phyloP scores from a whole-genome alignment of 805 yeast genomes.

The Kluyveromyces aestuarii region DNA sequence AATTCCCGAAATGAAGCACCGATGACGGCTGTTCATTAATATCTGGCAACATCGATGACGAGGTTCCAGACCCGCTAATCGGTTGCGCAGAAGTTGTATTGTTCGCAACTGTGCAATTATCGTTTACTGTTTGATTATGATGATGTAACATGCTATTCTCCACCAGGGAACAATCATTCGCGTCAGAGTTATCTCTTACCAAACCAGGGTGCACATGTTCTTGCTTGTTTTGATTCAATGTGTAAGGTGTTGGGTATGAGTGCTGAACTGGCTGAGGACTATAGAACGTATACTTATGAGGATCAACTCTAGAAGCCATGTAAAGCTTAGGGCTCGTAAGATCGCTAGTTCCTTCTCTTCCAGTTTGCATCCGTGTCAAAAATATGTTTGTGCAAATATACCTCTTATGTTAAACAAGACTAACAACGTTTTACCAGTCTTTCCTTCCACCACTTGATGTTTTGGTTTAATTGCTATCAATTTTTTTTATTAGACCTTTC shows the following conservation, averaged over 20 bases:
- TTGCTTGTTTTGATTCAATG: constrained; percentile 15
- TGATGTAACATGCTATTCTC: constrained; percentile 18
- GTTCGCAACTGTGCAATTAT: background rate
- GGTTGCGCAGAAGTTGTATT: background rate
- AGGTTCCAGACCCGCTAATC: background rate
- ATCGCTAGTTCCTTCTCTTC: background rate
- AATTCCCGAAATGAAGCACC: constrained; percentile 18
- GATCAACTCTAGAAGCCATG: background rate
- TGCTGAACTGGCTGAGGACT: constrained; percentile 26
- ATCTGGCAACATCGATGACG: constrained; percentile 11
- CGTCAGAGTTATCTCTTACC: background rate
- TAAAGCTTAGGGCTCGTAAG: constrained; percentile 1
- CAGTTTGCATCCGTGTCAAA: background rate
- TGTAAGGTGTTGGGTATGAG: constrained; percentile 29
- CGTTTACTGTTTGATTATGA: constrained; percentile 6
- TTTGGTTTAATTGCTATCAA: background rate
- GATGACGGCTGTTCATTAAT: constrained; percentile 28
- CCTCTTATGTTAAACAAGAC: too few relatives aligned
- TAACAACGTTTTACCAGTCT: too few relatives aligned
- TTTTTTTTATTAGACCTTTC: too few relatives aligned
- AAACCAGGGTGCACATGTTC: background rate
- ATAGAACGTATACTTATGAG: constrained; percentile 18
- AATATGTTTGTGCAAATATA: background rate
- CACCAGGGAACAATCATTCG: constrained; percentile 16
- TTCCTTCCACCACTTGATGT: background rate